Evolutionary conservation across 1,284 basidiomycete species (phyloP).

Genomic region (Apiotrichum sp.): DNA sequence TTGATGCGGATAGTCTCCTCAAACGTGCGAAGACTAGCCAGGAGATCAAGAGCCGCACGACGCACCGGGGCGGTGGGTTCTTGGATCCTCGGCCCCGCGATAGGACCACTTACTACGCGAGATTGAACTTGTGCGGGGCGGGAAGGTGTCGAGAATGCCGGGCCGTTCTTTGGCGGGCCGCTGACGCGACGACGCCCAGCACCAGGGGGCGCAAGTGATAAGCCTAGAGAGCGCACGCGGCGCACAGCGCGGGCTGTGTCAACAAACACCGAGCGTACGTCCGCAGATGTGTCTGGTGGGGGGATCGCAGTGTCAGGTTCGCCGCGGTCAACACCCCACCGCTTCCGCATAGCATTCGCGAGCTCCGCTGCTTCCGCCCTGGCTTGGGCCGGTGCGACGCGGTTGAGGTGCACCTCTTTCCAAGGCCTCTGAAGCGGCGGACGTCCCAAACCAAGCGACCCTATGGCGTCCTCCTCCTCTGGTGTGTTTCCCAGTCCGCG

Average conservation of each 20-base stretch:
- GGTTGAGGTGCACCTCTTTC: slow-evolving; percentile 36
- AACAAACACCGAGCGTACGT: slow-evolving; percentile 10
- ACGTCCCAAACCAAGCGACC: neutral
- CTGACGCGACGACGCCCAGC: slow-evolving; percentile 7
- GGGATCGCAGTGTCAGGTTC: slow-evolving; percentile 5
- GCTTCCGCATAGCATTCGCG: slow-evolving; percentile 1
- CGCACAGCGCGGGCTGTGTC: slow-evolving; percentile 33
- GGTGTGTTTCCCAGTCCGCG: slow-evolving; percentile 14
- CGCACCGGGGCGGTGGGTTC: slow-evolving; percentile 13
- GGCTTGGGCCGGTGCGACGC: slow-evolving; percentile 27
- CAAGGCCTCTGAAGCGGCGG: slow-evolving; percentile 26
- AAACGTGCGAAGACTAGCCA: slow-evolving; percentile 31
- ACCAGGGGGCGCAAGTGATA: slow-evolving; percentile 10
- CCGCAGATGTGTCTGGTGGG: slow-evolving; percentile 8
- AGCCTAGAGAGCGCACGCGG: slow-evolving; percentile 27
- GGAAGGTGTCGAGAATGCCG: slow-evolving; percentile 45
- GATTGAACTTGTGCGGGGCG: slow-evolving; percentile 16
- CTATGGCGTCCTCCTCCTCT: slow-evolving; percentile 25
- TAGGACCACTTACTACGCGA: neutral
- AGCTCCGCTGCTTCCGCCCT: slow-evolving; percentile 26
- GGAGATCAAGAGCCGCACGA: slow-evolving; percentile 39
- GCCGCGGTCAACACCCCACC: slow-evolving; percentile 3
- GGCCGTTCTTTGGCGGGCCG: neutral
- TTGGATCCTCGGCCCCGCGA: neutral
- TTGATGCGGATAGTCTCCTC: slow-evolving; percentile 35